Evolutionary conservation across 257 asterid genomes (phyloP).

Genomic region (Fraxinus cuspidata): DNA sequence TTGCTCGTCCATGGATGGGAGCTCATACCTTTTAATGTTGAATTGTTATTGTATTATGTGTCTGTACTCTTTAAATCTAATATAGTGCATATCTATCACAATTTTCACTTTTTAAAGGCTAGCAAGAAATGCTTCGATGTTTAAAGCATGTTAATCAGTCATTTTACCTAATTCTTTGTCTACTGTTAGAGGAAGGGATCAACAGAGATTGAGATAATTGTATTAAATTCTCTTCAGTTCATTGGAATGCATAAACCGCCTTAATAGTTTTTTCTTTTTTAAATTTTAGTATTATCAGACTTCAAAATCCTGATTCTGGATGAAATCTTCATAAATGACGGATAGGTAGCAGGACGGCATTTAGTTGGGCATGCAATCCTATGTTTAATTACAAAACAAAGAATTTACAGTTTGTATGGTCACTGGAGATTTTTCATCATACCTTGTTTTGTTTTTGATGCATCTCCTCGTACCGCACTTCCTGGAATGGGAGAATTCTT

Average conservation of each 20-base stretch:
- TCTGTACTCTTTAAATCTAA: conserved; percentile 19
- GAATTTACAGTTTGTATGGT: neutral
- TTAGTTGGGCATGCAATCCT: neutral
- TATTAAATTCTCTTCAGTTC: neutral
- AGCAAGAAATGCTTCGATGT: neutral
- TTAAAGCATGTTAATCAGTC: neutral
- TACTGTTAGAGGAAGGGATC: neutral
- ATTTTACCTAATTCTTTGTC: neutral
- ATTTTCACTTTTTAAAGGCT: neutral
- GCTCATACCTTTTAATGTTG: neutral
- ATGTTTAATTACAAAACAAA: too few species aligned
- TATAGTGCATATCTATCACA: conserved; percentile 11
- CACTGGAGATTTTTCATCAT: neutral
- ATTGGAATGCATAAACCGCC: neutral
- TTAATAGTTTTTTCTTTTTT: too few species aligned
- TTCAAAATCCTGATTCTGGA: neutral
- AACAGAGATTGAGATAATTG: too few species aligned
- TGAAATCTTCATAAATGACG: neutral
- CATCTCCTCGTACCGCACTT: neutral
- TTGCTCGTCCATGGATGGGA: conserved; percentile 17
- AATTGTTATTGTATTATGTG: conserved; percentile 18
- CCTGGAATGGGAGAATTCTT: neutral
- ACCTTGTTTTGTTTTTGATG: neutral
- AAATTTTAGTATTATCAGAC: neutral
- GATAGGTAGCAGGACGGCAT: neutral